These are phyloP conservation scores for Quercus dentata DNA, from an alignment of 306 rosid species.

Conservation along the genomic window DNA sequence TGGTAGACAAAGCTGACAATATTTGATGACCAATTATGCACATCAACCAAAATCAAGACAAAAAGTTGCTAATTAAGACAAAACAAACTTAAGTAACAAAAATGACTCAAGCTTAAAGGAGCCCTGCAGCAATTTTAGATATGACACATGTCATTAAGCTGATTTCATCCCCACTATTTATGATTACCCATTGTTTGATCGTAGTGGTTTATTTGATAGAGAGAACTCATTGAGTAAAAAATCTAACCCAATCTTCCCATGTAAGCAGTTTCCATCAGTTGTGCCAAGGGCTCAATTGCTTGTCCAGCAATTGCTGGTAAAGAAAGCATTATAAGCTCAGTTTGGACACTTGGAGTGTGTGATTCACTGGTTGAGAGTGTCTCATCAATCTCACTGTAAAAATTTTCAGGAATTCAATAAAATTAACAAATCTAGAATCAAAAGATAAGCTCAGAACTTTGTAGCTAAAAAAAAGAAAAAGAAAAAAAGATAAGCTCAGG, in stretches of 20 bases:
- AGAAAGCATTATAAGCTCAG: constrained; percentile 62
- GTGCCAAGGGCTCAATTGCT: constrained; percentile 88
- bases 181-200: neutral
- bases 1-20: neutral
- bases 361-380: constrained; percentile 11
- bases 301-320: constrained; percentile 92
- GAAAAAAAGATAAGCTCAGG: neutral
- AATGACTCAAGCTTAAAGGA: neutral
- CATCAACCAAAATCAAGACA: neutral
- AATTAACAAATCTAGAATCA: neutral
- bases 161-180: neutral
- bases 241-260: constrained; percentile 75
- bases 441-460: neutral
- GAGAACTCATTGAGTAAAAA: neutral
- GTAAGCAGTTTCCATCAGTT: constrained; percentile 94
- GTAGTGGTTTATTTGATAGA: neutral
- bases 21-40: neutral
- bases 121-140: neutral
- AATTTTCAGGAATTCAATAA: neutral
- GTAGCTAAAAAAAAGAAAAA: too few species aligned
- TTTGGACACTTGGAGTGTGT: constrained; percentile 41
- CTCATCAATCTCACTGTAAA: constrained; percentile 39
- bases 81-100: neutral
- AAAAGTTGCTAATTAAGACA: neutral
- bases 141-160: neutral